Percentiles rank a stretch among this genome's conserved stretches.
These are phyloP conservation scores for Blastobotrys serpentis DNA, from an alignment of 1,139 yeast genomes.

Conservation along the genomic window DNA sequence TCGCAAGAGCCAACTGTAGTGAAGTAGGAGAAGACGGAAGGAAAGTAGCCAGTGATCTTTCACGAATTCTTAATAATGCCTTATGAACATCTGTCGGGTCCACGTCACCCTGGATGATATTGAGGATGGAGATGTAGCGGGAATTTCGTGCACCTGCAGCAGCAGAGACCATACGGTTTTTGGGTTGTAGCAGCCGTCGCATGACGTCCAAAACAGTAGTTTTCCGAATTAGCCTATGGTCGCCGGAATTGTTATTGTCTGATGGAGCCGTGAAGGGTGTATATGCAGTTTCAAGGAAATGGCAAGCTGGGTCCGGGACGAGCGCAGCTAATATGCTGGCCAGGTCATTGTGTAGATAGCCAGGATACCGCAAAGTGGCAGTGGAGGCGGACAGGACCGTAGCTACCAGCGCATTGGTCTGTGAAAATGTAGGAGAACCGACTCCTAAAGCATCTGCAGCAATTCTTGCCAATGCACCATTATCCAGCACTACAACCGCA, in stretches of 20 bases:
- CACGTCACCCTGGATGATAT: conserved; percentile 70
- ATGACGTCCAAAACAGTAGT: conserved; percentile 84
- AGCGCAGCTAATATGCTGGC: conserved; percentile 80
- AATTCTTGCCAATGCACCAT: conserved; percentile 73
- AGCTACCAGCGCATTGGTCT: conserved; percentile 82
- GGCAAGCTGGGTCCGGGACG: conserved; percentile 86
- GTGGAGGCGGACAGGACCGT: conserved; percentile 83
- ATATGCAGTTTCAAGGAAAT: conserved; percentile 80
- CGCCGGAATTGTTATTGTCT: conserved; percentile 46
- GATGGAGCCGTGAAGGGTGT: conserved; percentile 78
- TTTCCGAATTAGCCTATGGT: conserved; percentile 60
- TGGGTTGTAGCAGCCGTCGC: conserved; percentile 76
- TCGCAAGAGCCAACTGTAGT: conserved; percentile 74
- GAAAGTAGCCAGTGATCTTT: conserved; percentile 61
- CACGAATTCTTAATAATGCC: conserved; percentile 74
- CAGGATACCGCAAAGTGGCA: conserved; percentile 86
- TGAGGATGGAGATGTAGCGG: conserved; percentile 64
- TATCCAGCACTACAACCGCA: conserved; percentile 83
- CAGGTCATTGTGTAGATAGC: conserved; percentile 83
- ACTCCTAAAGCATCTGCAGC: conserved; percentile 53
- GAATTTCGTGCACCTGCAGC: conserved; percentile 43
- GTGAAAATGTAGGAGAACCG: conserved; percentile 55
- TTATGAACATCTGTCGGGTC: conserved; percentile 78
- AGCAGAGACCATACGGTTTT: conserved; percentile 63
- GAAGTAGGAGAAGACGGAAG: conserved; percentile 88